Evolutionary conservation across 345 rosid genomes (phyloP).

Genomic region (Aquilaria malaccensis): DNA sequence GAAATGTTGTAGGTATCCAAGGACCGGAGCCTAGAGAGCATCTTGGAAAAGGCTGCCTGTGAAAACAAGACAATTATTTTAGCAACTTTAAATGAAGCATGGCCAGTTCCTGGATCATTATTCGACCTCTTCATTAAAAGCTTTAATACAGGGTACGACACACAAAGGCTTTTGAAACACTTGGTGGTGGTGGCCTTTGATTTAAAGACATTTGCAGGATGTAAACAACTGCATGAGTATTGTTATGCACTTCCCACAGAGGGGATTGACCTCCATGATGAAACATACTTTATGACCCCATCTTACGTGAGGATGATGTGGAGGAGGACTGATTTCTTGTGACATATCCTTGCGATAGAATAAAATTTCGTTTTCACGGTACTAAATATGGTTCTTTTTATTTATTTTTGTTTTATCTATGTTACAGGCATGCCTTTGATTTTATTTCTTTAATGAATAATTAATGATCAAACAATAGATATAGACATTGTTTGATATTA

Average conservation of each 20-base stretch:
- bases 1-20: too few relatives aligned
- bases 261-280: slow-evolving; percentile 56
- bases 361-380: slow-evolving; percentile 90
- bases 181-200: slow-evolving; percentile 76
- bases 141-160: slow-evolving; percentile 55
- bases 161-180: slow-evolving; percentile 54
- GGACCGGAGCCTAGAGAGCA: slow-evolving; percentile 29
- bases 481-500: too few relatives aligned
- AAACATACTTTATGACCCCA: slow-evolving; percentile 82
- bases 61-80: slow-evolving; percentile 52
- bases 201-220: slow-evolving; percentile 50
- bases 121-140: slow-evolving; percentile 77
- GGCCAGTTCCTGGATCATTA: slow-evolving; percentile 62
- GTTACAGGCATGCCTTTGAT: neutral
- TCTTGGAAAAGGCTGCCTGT: slow-evolving; percentile 55
- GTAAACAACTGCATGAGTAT: slow-evolving; percentile 44
- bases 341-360: slow-evolving; percentile 72
- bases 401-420: too few relatives aligned
- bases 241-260: slow-evolving; percentile 66
- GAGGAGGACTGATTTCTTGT: slow-evolving; percentile 74
- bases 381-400: neutral
- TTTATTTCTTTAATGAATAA: neutral
- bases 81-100: slow-evolving; percentile 77
- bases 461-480: too few relatives aligned
- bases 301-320: slow-evolving; percentile 89